Base-by-base conservation (phyloP, 768 basidiomycete species). In the Lepiota venenata region DNA sequence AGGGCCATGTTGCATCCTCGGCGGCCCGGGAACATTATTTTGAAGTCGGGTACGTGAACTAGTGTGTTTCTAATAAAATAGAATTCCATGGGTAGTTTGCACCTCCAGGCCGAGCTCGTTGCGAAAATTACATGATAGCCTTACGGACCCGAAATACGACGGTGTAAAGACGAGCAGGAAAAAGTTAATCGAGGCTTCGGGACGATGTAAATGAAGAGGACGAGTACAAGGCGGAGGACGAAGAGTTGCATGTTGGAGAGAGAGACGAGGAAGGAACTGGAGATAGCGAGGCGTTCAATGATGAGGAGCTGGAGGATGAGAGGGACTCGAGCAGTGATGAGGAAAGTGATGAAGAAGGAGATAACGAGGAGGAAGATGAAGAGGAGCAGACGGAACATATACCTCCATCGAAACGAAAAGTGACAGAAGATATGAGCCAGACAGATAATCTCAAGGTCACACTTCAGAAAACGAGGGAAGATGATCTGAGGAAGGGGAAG, bases 131-230 rank as follows among this genome's bases (percentile, higher is more conserved):
- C 80, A 85, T 14, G 82, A 85, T 27, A 83, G 79, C 56, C 68
- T 91, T 50, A 71, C 80, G 25, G 89, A 91, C 64, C 83, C 83
- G 15, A 94, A 93, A 68, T 95, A 96, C 69, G 80, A 81, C 40
- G 91, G 86, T 16, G 74, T 81, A 3, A 82, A 75, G 63, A 83
- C 77, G 0, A 82, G 83, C 2, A 77, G 91, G 59, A 81, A 78
- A 45, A 72, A 80, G 56, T 63, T 88, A 44, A 63, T 82, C 56
- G 79, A 79, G 20, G 70, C 72, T 20, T 71, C 67, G 18, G n/a
- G 74, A 70, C 18, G 68, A 72, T 10, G 70, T 64, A 0, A 66
- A 64, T 4, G 58, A 59, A 36, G 51, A 62, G 18, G 66, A 63
- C 9, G 52, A 60, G 3, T 71, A 70, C 20, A 64, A 65, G 2